Percentiles rank a stretch among this genome's conserved stretches.
These are phyloP conservation scores for Metschnikowia lachancei DNA, from an alignment of 805 yeast genomes.

Conservation along the genomic window DNA sequence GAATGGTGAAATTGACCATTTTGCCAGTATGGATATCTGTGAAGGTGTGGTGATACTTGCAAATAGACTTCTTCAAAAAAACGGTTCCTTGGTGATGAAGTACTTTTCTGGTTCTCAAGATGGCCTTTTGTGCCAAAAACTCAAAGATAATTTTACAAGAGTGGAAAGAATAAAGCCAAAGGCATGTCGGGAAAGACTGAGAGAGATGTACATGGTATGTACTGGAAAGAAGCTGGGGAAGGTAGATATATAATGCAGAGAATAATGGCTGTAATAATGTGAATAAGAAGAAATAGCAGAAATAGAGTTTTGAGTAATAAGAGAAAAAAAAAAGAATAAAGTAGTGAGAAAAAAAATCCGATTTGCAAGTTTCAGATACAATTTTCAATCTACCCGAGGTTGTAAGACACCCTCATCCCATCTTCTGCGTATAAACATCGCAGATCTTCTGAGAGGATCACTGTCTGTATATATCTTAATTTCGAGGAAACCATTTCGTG, in stretches of 20 bases:
- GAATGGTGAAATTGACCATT: constrained; percentile 73
- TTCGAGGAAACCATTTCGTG: not conserved
- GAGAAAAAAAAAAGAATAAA: not conserved
- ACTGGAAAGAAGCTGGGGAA: constrained; percentile 40
- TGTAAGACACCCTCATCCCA: not conserved
- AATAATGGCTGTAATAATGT: too few relatives aligned
- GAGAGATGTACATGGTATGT: constrained; percentile 80
- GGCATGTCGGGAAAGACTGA: constrained; percentile 75
- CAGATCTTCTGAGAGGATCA: not conserved
- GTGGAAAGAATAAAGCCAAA: constrained; percentile 76
- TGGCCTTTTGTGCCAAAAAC: constrained; percentile 52
- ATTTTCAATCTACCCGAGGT: too few relatives aligned
- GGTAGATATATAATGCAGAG: too few relatives aligned
- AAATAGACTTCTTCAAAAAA: constrained; percentile 61
- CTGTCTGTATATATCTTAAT: not conserved
- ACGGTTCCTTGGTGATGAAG: constrained; percentile 79
- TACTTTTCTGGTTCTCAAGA: constrained; percentile 85
- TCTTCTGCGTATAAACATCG: not conserved
- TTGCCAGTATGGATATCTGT: constrained; percentile 83
- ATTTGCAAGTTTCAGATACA: too few relatives aligned
- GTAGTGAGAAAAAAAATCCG: too few relatives aligned
- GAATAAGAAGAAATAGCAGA: too few relatives aligned
- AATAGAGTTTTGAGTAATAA: not conserved
- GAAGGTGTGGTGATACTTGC: constrained; percentile 85
- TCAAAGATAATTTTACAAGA: constrained; percentile 55